These are phyloP conservation scores for Papiliotrema flavescens DNA, from an alignment of 1,284 basidiomycete species.

Conservation along the genomic window DNA sequence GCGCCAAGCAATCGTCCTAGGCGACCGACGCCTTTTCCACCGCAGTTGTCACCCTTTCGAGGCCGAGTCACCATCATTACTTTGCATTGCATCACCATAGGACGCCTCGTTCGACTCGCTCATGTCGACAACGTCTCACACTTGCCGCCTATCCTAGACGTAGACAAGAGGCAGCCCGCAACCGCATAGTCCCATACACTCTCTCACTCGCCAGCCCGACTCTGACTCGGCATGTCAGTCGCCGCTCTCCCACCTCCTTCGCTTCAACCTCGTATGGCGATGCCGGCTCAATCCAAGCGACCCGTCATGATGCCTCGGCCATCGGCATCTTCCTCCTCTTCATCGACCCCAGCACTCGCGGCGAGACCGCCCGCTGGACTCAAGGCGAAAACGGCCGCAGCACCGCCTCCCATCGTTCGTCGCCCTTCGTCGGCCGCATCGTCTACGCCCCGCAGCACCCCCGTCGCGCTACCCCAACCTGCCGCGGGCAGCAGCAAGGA, in stretches of 20 bases:
- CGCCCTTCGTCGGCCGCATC: not conserved
- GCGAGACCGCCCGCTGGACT: not conserved
- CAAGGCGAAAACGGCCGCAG: slow-evolving; percentile 3
- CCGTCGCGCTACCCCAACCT: not conserved
- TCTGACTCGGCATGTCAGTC: slow-evolving; percentile 15
- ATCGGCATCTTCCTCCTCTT: slow-evolving; percentile 5
- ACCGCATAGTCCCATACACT: no score
- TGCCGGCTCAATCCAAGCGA: not conserved
- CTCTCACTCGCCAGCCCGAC: slow-evolving; percentile 10
- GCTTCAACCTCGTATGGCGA: not conserved
- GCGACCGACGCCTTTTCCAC: not conserved
- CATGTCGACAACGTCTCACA: not conserved
- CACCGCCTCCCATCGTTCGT: not conserved
- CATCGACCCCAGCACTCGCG: slow-evolving; percentile 4
- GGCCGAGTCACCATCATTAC: not conserved
- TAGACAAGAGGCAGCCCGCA: no score
- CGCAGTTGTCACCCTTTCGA: no score
- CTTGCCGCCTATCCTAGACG: no score
- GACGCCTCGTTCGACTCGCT: not conserved
- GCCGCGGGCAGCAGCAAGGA: slow-evolving; percentile 30
- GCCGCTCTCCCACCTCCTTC: slow-evolving; percentile 5
- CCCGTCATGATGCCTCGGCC: slow-evolving; percentile 4
- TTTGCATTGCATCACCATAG: not conserved
- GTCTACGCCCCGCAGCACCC: not conserved
- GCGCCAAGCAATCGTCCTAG: not conserved